A percentile compares a stretch with the other conserved stretches of the same genome.
Evolutionary conservation across 176 grass and related monocot species (phyloP).

Genomic region (Hordeum vulgare): MorexV3_pseudomolecules_assembly NC_058519.1:19641673-19642172

Average conservation of each 20-base stretch:
- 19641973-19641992: neutral
- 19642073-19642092: neutral
- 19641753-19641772: constrained; percentile 4
- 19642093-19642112: neutral
- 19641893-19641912: neutral
- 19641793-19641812: neutral
- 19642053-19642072: neutral
- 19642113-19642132: neutral
- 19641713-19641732: neutral
- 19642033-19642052: neutral
- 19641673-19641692: neutral
- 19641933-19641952: neutral
- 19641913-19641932: neutral
- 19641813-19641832: neutral
- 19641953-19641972: neutral
- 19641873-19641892: neutral
- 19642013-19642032: neutral
- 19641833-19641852: neutral
- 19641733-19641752: neutral
- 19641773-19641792: neutral
- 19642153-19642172: neutral
- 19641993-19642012: neutral
- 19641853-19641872: neutral
- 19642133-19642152: constrained; percentile 4
- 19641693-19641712: neutral